Percentiles rank a stretch among this genome's conserved stretches.
These are phyloP conservation scores for Ricinus communis DNA, from an alignment of 345 rosid genomes.

Conservation along the genomic window DNA sequence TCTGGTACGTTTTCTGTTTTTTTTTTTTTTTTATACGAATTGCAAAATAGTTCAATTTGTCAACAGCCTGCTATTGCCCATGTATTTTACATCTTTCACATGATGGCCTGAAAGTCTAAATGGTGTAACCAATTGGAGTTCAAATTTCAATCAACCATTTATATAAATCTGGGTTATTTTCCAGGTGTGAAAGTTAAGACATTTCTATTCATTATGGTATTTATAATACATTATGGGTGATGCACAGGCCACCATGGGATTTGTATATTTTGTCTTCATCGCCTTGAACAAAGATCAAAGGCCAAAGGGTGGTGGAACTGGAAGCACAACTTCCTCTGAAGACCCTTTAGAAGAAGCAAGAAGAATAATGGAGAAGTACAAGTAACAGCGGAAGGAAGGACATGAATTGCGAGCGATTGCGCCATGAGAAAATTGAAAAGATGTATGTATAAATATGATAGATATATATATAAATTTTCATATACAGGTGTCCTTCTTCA, in stretches of 20 bases:
- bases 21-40: neutral
- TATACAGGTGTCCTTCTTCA: too few relatives aligned
- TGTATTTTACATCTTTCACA: neutral
- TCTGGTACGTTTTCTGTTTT: conserved; percentile 47
- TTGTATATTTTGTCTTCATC: conserved; percentile 71
- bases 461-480: too few relatives aligned
- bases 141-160: neutral
- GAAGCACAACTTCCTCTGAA: conserved; percentile 34
- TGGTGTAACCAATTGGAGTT: neutral
- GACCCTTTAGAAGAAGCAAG: conserved; percentile 76
- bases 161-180: neutral
- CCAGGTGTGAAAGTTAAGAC: too few relatives aligned
- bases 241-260: conserved; percentile 89
- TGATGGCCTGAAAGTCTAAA: neutral
- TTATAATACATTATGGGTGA: conserved; percentile 15
- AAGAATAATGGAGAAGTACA: conserved; percentile 93
- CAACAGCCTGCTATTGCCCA: neutral
- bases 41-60: neutral
- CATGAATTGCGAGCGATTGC: neutral
- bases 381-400: conserved; percentile 29
- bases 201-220: neutral
- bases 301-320: conserved; percentile 40
- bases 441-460: neutral
- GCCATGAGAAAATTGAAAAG: neutral
- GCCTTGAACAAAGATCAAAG: conserved; percentile 80